phyloP scores from a whole-genome alignment of 805 yeast species.

The Soucietia sequanensis region DNA sequence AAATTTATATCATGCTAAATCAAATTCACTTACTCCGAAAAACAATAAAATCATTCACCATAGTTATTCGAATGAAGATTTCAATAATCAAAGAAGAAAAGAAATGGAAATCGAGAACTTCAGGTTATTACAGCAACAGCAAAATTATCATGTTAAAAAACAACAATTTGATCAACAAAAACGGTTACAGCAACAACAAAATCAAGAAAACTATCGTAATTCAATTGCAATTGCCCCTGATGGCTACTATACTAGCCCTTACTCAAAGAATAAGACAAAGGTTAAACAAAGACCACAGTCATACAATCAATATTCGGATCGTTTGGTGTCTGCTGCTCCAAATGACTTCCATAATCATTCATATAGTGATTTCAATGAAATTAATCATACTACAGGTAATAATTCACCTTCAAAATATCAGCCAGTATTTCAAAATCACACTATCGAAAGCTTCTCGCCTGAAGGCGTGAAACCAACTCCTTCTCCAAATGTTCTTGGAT shows the following conservation, averaged over 20 bases:
- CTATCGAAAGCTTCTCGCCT: constrained; percentile 26
- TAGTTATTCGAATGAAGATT: constrained; percentile 12
- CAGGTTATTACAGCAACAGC: constrained; percentile 29
- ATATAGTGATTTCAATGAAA: not conserved
- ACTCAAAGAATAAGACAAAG: constrained; percentile 3
- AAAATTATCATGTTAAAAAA: constrained; percentile 25
- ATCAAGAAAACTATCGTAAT: constrained; percentile 11
- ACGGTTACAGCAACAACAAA: constrained; percentile 7
- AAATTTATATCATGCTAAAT: constrained; percentile 8
- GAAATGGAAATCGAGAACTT: constrained; percentile 32
- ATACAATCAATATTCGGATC: constrained; percentile 4
- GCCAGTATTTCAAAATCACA: constrained; percentile 17
- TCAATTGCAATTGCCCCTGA: constrained; percentile 9
- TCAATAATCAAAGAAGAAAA: constrained; percentile 5
- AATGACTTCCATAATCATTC: not conserved
- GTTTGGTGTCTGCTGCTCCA: not conserved
- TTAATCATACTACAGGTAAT: not conserved
- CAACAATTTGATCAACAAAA: constrained; percentile 11
- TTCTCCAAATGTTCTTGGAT: too few relatives aligned
- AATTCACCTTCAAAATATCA: constrained; percentile 2
- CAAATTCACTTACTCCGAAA: constrained; percentile 13
- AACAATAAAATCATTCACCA: not conserved
- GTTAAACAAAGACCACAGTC: constrained; percentile 17
- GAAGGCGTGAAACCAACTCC: constrained; percentile 20
- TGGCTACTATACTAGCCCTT: constrained; percentile 5